Percentiles rank a stretch among this genome's conserved stretches.
phyloP scores from a whole-genome alignment of 2,329 filamentous ascomycete genomes.

The Penicillium sp. region DNA sequence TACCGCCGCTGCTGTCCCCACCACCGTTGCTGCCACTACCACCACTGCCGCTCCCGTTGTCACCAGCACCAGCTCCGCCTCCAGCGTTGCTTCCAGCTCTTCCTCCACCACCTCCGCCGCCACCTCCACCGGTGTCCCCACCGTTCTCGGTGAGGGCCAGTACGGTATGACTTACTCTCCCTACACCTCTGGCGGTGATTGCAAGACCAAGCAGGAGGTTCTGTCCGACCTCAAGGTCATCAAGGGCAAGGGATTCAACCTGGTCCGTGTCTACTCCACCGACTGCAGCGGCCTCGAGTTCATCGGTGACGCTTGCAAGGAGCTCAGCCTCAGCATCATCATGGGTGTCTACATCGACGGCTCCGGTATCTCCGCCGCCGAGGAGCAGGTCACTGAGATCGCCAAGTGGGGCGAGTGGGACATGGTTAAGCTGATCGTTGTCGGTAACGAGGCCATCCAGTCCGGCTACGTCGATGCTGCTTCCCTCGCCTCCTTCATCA shows the following conservation, averaged over 20 bases:
- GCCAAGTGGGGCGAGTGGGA: constrained; percentile 71
- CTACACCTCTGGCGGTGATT: constrained; percentile 59
- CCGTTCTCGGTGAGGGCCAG: constrained; percentile 46
- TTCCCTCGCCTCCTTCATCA: constrained; percentile 70
- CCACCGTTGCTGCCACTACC: constrained; percentile 26
- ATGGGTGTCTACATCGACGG: constrained; percentile 81
- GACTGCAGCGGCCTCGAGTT: constrained; percentile 80
- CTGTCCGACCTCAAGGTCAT: constrained; percentile 62
- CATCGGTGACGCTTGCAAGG: constrained; percentile 68
- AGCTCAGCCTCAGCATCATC: constrained; percentile 73
- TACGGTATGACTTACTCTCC: constrained; percentile 81
- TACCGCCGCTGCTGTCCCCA: constrained; percentile 25
- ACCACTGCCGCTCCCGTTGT: constrained; percentile 10
- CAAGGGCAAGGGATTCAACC: constrained; percentile 64
- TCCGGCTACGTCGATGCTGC: constrained; percentile 64
- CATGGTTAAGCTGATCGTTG: constrained; percentile 73
- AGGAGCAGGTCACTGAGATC: constrained; percentile 73
- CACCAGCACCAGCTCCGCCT: constrained; percentile 11
- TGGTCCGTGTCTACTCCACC: constrained; percentile 83
- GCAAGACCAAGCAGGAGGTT: constrained; percentile 65
- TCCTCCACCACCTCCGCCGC: constrained; percentile 23
- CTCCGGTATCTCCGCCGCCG: constrained; percentile 60
- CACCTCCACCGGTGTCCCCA: constrained; percentile 7
- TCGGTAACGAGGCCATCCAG: constrained; percentile 90
- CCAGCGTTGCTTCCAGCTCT: constrained; percentile 11